Base-by-base conservation (phyloP, 495 filamentous ascomycete species). In the Parmelia sp. region DNA sequence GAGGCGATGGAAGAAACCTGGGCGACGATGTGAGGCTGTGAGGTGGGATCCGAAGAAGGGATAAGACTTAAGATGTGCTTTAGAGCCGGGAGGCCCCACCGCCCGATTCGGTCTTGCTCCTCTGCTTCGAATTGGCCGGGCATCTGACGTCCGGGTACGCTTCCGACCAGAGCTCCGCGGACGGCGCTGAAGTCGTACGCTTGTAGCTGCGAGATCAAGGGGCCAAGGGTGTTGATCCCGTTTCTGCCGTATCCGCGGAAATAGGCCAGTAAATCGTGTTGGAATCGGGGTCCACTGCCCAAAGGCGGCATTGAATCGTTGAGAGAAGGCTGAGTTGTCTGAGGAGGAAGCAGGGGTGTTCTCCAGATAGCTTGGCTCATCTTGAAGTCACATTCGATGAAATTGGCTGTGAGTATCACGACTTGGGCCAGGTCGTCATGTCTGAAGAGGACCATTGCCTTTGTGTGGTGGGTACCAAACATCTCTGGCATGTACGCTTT, bases 1-100 rank as follows among this genome's bases (percentile, higher is more conserved):
- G 90, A 88, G 9, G 90, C 92, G 29, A 96, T 86, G 17, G 90
- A 95, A 2, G 91, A 96, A 29, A 92, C 77, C 67, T 96, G 92
- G 2, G 84, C 74, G 5, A 90, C 84, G 58, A 96, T 82, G 45
- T 87, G 83, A 15, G 88, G 73, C 25, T 55, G 74, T 45, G 33
- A 21, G 35, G n/a, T 63, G 11, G 33, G 40, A 7, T 36, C 42
- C 12, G n/a, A 19, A 37, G 39, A 35, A 39, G 39, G 59, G 33
- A 94, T 77, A 4, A 71, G 73, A 6, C 73, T 72, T n/a, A 95
- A 75, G 6, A 84, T 75, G 61, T 84, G 79, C 61, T 80, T 80
- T 33, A 96, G 68, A 4, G 81, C 87, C 5, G 83, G 79, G 89
- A 89, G 95, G 23, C 92, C 92, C 84, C 86, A 96, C 25, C 75